These are phyloP conservation scores for Phytomonas francai DNA, from an alignment of 208 protist genomes.

Conservation along the genomic window DNA sequence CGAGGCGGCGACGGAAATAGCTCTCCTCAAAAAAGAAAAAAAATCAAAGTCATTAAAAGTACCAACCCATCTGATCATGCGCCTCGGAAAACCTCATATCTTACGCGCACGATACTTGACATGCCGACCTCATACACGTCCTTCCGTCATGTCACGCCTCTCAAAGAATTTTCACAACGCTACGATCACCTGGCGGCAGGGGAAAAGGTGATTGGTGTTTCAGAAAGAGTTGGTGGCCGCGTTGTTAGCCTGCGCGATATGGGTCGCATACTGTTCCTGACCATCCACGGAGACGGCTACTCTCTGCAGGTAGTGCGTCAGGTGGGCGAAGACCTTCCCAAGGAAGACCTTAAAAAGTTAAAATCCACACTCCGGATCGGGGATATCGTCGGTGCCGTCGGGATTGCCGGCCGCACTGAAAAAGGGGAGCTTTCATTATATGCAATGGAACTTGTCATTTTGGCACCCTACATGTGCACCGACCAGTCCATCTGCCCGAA, in stretches of 20 bases:
- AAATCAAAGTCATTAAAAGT: background rate
- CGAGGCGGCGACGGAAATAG: background rate
- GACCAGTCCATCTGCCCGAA: constrained; percentile 78
- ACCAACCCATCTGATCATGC: background rate
- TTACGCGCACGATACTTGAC: constrained; percentile 27
- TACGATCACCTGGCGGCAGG: constrained; percentile 34
- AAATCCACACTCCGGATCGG: constrained; percentile 45
- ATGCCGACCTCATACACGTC: constrained; percentile 52
- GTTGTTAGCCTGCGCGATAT: constrained; percentile 70
- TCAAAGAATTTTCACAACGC: constrained; percentile 30
- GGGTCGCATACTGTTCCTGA: constrained; percentile 80
- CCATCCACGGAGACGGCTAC: constrained; percentile 46
- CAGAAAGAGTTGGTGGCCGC: constrained; percentile 56
- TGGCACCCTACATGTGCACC: constrained; percentile 81
- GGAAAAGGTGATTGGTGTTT: constrained; percentile 11
- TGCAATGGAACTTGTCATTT: constrained; percentile 31
- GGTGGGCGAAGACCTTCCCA: constrained; percentile 38
- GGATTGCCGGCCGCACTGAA: constrained; percentile 56
- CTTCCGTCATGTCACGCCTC: constrained; percentile 39
- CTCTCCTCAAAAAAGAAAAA: background rate
- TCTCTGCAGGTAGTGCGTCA: constrained; percentile 68
- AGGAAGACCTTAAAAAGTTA: constrained; percentile 43
- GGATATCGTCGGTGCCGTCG: constrained; percentile 83
- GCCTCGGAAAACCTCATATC: constrained; percentile 5
- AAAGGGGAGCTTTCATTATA: constrained; percentile 85